A percentile compares a stretch with the other conserved stretches of the same genome.
phyloP scores from a whole-genome alignment of 192 early-diverging fungal species.

The Borealophlyctis nickersoniae region DNA sequence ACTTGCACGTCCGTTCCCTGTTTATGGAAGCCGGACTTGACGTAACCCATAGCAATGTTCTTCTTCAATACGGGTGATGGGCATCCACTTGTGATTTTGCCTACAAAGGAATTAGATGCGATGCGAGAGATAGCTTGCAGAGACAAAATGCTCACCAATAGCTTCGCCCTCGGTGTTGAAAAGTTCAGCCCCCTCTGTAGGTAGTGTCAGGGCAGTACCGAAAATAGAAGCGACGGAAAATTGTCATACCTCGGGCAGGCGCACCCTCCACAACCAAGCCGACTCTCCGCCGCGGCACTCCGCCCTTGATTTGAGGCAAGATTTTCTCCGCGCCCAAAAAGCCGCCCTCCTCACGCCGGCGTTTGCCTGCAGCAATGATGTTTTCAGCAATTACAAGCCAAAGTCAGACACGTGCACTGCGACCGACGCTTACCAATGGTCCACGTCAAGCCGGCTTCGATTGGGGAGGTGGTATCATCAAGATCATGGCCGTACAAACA shows the following conservation, averaged over 20 bases:
- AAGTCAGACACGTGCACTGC: background rate
- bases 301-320: slow-evolving; percentile 79
- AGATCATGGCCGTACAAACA: slow-evolving; percentile 97
- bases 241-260: slow-evolving; percentile 90
- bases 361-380: slow-evolving; percentile 52
- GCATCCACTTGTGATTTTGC: slow-evolving; percentile 87
- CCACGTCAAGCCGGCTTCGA: slow-evolving; percentile 93
- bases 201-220: slow-evolving; percentile 9
- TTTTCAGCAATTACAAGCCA: slow-evolving; percentile 2
- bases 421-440: slow-evolving; percentile 68
- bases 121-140: slow-evolving; percentile 12
- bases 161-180: slow-evolving; percentile 15
- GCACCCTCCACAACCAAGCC: slow-evolving; percentile 90
- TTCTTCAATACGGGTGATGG: slow-evolving; percentile 88
- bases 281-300: slow-evolving; percentile 69
- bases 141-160: slow-evolving; percentile 24
- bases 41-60: slow-evolving; percentile 98
- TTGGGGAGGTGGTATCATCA: slow-evolving; percentile 85
- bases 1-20: slow-evolving; percentile 87
- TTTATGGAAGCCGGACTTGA: slow-evolving; percentile 86
- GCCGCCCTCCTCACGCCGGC: slow-evolving; percentile 81
- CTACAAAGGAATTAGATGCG: slow-evolving; percentile 63
- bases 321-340: slow-evolving; percentile 88
- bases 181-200: slow-evolving; percentile 41
- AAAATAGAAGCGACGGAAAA: background rate